Percentiles rank a stretch among this genome's conserved stretches.
phyloP scores from a whole-genome alignment of 192 early-diverging fungal species.

The Haplosporangium gracile region DNA sequence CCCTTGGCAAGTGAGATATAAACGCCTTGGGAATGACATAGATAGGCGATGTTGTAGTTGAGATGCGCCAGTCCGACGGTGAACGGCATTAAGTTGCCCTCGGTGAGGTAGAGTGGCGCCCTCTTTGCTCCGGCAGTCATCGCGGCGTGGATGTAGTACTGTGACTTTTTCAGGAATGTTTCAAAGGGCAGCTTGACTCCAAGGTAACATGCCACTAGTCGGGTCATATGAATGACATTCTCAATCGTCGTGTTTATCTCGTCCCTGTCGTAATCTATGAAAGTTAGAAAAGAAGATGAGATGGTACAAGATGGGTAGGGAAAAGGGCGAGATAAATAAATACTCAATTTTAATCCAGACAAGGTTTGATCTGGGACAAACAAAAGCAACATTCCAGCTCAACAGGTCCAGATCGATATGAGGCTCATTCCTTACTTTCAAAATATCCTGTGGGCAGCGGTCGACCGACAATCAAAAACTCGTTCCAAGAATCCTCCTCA shows the following conservation, averaged over 20 bases:
- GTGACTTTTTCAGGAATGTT: constrained; percentile 22
- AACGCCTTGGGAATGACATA: constrained; percentile 70
- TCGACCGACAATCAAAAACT: constrained; percentile 55
- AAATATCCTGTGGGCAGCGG: constrained; percentile 56
- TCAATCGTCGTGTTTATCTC: constrained; percentile 68
- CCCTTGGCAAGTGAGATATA: constrained; percentile 61
- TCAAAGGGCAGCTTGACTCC: constrained; percentile 68
- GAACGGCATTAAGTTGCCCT: constrained; percentile 58
- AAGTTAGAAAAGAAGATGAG: background rate
- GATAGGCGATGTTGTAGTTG: constrained; percentile 71
- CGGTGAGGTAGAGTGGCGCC: constrained; percentile 60
- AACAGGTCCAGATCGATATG: constrained; percentile 1
- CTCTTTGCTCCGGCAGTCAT: constrained; percentile 43
- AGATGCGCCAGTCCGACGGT: constrained; percentile 63
- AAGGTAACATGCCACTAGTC: constrained; percentile 62
- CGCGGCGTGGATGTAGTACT: constrained; percentile 39
- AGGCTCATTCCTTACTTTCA: constrained; percentile 35
- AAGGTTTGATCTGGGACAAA: constrained; percentile 6
- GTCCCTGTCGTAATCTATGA: constrained; percentile 55
- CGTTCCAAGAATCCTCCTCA: constrained; percentile 55
- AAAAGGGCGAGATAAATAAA: background rate
- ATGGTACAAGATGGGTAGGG: background rate
- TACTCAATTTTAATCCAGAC: background rate
- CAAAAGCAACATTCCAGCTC: background rate
- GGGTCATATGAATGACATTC: constrained; percentile 65